Conservation (phyloP, 495 filamentous ascomycete genomes). For the Rhizodiscina lignyota region DNA sequence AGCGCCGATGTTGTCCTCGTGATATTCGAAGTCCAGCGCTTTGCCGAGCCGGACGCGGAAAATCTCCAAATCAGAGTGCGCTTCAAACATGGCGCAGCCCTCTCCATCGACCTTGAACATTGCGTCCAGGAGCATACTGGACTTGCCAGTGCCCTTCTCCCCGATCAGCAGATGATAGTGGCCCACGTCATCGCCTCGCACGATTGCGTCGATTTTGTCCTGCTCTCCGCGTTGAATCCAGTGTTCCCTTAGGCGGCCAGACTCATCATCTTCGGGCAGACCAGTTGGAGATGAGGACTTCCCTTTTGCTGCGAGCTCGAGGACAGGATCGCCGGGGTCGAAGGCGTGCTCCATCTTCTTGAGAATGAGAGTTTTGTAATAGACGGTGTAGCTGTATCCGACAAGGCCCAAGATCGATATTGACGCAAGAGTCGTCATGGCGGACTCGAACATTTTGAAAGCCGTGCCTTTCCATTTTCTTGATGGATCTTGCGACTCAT, state of each 20-base stretch:
- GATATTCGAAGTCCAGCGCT: slow-evolving; percentile 85
- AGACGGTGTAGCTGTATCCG: slow-evolving; percentile 68
- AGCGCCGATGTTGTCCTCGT: slow-evolving; percentile 82
- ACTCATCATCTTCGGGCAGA: neutral
- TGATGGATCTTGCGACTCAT: slow-evolving; percentile 27
- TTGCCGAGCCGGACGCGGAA: slow-evolving; percentile 86
- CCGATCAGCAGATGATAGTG: slow-evolving; percentile 91
- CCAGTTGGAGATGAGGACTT: slow-evolving; percentile 12
- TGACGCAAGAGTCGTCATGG: slow-evolving; percentile 74
- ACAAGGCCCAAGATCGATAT: slow-evolving; percentile 65
- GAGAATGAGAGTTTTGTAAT: slow-evolving; percentile 79
- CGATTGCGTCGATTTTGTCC: slow-evolving; percentile 55
- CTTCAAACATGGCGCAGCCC: slow-evolving; percentile 83
- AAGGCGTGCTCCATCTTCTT: slow-evolving; percentile 93
- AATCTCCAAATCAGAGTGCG: slow-evolving; percentile 87
- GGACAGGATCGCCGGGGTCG: slow-evolving; percentile 73
- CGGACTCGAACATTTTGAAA: slow-evolving; percentile 73
- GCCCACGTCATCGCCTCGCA: slow-evolving; percentile 48
- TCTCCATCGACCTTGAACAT: slow-evolving; percentile 84
- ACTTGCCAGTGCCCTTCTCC: slow-evolving; percentile 93
- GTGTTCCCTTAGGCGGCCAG: slow-evolving; percentile 21
- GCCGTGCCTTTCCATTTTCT: slow-evolving; percentile 30
- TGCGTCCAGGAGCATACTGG: slow-evolving; percentile 82
- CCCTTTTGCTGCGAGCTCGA: slow-evolving; percentile 68
- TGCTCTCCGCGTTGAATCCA: slow-evolving; percentile 81